Base-by-base conservation (phyloP, 1,284 basidiomycete genomes). In the Puccinia polysora region DNA sequence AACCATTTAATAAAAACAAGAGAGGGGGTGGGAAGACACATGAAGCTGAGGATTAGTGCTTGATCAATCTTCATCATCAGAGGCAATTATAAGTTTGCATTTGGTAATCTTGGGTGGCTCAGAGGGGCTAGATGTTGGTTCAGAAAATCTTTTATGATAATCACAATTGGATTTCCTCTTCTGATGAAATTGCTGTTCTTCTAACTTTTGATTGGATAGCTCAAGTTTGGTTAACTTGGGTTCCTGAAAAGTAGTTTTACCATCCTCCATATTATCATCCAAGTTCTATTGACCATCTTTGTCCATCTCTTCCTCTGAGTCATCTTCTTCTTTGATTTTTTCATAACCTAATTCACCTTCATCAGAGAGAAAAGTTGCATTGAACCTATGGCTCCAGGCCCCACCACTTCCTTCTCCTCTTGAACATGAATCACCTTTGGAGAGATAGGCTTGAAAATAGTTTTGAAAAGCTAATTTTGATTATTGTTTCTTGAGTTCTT, bases 201-300 rank as follows among this genome's bases (percentile, higher is more conserved):
- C n/a, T n/a, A 63, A 18, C 36, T 38, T 45, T 47, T 63, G 59
- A 45, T 63, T 43, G 28, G 40, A 18, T 2, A 63, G 18, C 47
- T 63, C 59, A 23, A 63, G 20, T 1, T 43, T 23, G 36, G 10
- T 47, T 6, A 63, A 25, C 20, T 18, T 74, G 59, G n/a, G n/a
- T n/a, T n/a, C n/a, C n/a, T n/a, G n/a, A n/a, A 60, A 73, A 40
- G 73, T 72, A 62, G 32, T 50, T 63, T 47, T 73, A 47, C 73
- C n/a, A n/a, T n/a, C n/a, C n/a, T n/a, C n/a, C n/a, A n/a, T n/a
- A n/a, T 74, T 40, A 14, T 75, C 76, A 15, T 73, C 75, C 7
- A 74, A 73, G n/a, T n/a, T n/a, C n/a, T n/a, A n/a, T n/a, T n/a
- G n/a, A n/a, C n/a, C n/a, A n/a, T n/a, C n/a, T n/a, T 59, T 8